Evolutionary conservation across 2,329 filamentous ascomycete species (phyloP), one percentile per base, ranked within the genome.

Genomic region (Ambrosiella xylebori): DNA sequence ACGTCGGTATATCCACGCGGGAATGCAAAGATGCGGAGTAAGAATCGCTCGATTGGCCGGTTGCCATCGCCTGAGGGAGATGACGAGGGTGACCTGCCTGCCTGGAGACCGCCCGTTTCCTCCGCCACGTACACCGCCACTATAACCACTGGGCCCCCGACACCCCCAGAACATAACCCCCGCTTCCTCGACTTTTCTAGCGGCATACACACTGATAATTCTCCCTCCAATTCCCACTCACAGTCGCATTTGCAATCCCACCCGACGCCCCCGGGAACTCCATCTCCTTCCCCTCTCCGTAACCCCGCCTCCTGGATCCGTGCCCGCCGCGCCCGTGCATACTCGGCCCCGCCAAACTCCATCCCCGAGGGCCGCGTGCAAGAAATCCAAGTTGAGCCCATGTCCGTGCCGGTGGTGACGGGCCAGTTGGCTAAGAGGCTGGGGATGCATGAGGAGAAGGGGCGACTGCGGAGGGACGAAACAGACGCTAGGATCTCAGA

Each of bases 341-440:
- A 59, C 38, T 59, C 58, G 17, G 58, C 58, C 27, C 27, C 27
- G 37, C 58, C 58, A 39, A 54, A 54, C 41, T 51, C 35, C 19
- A 27, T 38, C 40, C 45, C 36, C 17, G 53, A 58, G 12, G n/a
- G 40, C 39, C 19, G 57, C 37, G 39, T 54, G 36, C 49, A 54
- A 15, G 35, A 39, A n/a, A 19, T 54, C 38, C 19, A 54, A 15
- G 37, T 13, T 1, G 39, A 58, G 39, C 49, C 15, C 7, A 15
- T 57, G 49, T 37, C 50, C 4, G 41, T 55, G 38, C 50, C 45
- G n/a, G 35, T 41, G 4, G 50, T 37, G 17, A 40, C 40, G 47
- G 51, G 15, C 44, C 44, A 52, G 2, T 54, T 54, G 38, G 37
- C 38, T 27, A 54, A 38, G 27, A 37, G 44, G n/a, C 7, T 17